A percentile compares a stretch with the other conserved stretches of the same genome.
phyloP scores from a whole-genome alignment of 371 early-diverging fungal species.

The Syncephalastrum monosporum region DNA sequence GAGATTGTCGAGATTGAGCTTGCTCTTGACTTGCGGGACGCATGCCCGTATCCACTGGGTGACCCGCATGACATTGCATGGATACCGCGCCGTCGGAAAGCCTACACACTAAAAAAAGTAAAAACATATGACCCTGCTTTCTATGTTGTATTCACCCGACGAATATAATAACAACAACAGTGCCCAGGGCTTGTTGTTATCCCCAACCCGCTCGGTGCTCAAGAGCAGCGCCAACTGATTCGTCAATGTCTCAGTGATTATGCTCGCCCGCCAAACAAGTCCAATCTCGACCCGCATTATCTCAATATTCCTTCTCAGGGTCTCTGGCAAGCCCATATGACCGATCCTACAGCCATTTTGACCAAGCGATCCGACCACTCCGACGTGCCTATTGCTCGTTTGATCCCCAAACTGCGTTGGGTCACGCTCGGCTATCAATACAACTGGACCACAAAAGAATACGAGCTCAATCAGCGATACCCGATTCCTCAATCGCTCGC shows the following conservation, averaged over 20 bases:
- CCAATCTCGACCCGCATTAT: conserved; percentile 81
- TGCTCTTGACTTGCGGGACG: conserved; percentile 3
- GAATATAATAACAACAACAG: background rate
- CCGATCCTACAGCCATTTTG: conserved; percentile 19
- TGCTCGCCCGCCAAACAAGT: conserved; percentile 69
- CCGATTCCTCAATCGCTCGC: conserved; percentile 49
- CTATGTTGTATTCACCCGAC: background rate
- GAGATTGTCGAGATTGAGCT: conserved; percentile 35
- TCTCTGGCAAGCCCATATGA: conserved; percentile 54
- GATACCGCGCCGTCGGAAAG: conserved; percentile 13
- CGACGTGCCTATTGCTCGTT: conserved; percentile 21
- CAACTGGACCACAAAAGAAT: conserved; percentile 84
- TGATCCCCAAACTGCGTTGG: conserved; percentile 75
- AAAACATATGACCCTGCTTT: background rate
- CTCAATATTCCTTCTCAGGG: conserved; percentile 51
- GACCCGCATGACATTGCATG: background rate
- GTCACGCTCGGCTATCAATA: conserved; percentile 89
- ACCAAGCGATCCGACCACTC: conserved; percentile 14
- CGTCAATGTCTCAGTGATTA: conserved; percentile 65
- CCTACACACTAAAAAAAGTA: conserved; percentile 34
- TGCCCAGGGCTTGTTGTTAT: conserved; percentile 69
- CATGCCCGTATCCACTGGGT: conserved; percentile 3
- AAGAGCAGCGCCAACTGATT: conserved; percentile 62
- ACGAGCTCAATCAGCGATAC: conserved; percentile 52
- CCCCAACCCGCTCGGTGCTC: conserved; percentile 63